These are phyloP conservation scores for Sarocladiaceae sp. DNA, from an alignment of 2,329 filamentous ascomycete genomes.

Conservation along the genomic window DNA sequence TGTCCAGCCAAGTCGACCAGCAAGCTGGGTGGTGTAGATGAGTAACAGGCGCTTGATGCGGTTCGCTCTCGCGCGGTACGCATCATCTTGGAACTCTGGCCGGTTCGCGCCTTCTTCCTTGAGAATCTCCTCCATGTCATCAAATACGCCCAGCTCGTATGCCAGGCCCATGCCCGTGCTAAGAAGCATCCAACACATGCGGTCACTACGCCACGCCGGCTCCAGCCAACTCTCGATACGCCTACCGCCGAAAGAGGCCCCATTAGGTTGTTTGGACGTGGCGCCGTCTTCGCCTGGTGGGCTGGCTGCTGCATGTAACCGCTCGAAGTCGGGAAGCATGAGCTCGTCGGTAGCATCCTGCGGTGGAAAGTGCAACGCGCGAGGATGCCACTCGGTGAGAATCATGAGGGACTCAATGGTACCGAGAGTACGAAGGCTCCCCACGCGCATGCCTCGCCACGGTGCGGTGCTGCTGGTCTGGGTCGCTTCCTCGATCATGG, in stretches of 20 bases:
- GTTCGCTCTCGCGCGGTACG: slow-evolving; percentile 68
- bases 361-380: slow-evolving; percentile 87
- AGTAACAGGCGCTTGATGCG: slow-evolving; percentile 82
- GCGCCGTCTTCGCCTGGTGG: slow-evolving; percentile 3
- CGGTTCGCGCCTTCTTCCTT: slow-evolving; percentile 52
- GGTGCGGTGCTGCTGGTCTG: slow-evolving; percentile 63
- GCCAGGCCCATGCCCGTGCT: slow-evolving; percentile 85
- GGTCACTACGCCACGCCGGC: slow-evolving; percentile 87
- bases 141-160: slow-evolving; percentile 93
- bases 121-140: slow-evolving; percentile 70
- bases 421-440: slow-evolving; percentile 80
- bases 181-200: slow-evolving; percentile 97
- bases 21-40: slow-evolving; percentile 91
- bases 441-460: slow-evolving; percentile 64
- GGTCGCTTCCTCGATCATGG: slow-evolving; percentile 42
- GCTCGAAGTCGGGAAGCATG: slow-evolving; percentile 55
- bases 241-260: slow-evolving; percentile 66
- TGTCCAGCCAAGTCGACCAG: slow-evolving; percentile 83
- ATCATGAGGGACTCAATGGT: slow-evolving; percentile 93
- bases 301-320: slow-evolving; percentile 12
- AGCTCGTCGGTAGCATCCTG: slow-evolving; percentile 68
- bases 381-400: slow-evolving; percentile 93
- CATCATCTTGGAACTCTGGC: slow-evolving; percentile 66
- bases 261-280: slow-evolving; percentile 18
- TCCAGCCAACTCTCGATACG: slow-evolving; percentile 94